Evolutionary conservation across 768 basidiomycete genomes (phyloP), one percentile per base, ranked within the genome.

Genomic region (Podaxis sp.): DNA sequence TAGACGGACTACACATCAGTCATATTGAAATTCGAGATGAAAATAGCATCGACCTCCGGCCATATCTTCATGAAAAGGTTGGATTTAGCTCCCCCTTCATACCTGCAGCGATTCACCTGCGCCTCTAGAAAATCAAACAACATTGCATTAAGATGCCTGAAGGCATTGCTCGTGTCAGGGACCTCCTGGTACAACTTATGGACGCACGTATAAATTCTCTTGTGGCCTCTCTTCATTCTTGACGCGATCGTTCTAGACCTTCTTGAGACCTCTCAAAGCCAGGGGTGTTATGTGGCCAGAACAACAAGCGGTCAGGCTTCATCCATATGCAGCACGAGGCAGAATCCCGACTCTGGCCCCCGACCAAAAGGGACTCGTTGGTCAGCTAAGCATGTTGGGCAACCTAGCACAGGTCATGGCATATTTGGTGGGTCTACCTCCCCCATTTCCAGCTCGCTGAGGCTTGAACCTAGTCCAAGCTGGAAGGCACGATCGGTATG

Each of bases 21-120:
- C 86, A 87, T 62, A 96, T 99, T 62, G 96, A 99, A 71, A 93
- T 99, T 65, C 85, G 97, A 56, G 87, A 96, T 70, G 97, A 98
- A 70, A 82, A 88, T 61, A 95, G 94, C 68, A 74, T 95, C 26
- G 97, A 99, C 76, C 80, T 99, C 38, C 84, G 84, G 66, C 82
- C 83, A 38, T 99, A 96, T 70, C 84, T 96, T 67, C 89, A 95
- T 70, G 85, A 91, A 66, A 99, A 99, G 83, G 93, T 88, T 30
- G 40, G 13, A 36, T 15, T 33, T 13, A n/a, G 1, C 10, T 10
- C 28, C 22, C 44, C n/a, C 44, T 46, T n/a, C 2, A 20, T 17
- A 13, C 4, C 50, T 33, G 41, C 24, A 12, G 46, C 62, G 3
- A 38, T 65, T 20, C 37, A 36, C 46, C 30, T 64, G 60, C 64